Base-by-base conservation (phyloP, 164 flowering plant species). In the Magnolia officinalis region DNA sequence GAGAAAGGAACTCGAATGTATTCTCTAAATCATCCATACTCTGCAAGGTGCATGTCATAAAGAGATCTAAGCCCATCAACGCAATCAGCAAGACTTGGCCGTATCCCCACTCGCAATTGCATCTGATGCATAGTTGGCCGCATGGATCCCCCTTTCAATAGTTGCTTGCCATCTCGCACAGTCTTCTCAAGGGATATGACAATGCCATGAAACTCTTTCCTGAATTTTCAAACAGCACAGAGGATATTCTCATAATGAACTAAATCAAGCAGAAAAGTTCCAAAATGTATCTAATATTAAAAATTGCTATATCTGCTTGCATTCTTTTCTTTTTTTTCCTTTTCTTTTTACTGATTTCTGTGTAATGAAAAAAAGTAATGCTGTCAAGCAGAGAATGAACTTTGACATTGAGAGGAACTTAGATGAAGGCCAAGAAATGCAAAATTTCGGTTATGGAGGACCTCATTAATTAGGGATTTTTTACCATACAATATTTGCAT, bases 31-130 rank as follows among this genome's bases (percentile, higher is more conserved):
- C 2, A 13, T 74, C 16, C 94, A 81, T 89, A 95, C 98, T 95
- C 99, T 1, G 90, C 85, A 26, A 69, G 81, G 77, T 94, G 91
- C 95, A 92, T 92, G 55, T 91, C 90, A 52, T 87, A 82, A 74
- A 95, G 89, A 75, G 83, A 67, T 76, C 74, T 75, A 75, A 95
- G 95, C 64, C 95, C 95, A 75, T 90, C 92, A 73, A 91, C 37
- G 81, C 99, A 95, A 81, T 91, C 80, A 23, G 84, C 80, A 71
- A 92, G 80, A 72, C 84, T 84, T 65, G 99, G 98, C 66, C 85
- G 83, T 26, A 90, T 74, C 24, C 98, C 98, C 70, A 92, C 75
- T 66, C 84, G 83, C 73, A 81, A 87, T 69, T 90, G 84, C 83
- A 86, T 82, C 61, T 93, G 98, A 74, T 86, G 84, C 52, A 50